Percentiles rank a stretch among this genome's conserved stretches.
Conservation (phyloP, 2,329 filamentous ascomycete species). For the Chaetothyriales sp. region DNA sequence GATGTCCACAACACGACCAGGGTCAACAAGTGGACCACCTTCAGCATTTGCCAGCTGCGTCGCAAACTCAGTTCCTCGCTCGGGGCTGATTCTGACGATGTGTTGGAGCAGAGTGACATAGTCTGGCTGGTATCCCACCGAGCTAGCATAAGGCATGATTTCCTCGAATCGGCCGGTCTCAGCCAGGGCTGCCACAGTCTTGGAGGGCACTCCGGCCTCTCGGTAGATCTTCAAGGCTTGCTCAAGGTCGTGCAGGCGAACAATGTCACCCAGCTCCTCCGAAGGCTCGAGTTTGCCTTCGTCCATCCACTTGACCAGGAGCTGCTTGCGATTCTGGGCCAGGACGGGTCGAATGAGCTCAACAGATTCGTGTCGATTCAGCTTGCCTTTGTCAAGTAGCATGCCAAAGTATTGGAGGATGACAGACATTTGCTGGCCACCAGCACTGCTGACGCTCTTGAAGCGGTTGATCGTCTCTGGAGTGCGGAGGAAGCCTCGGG, state of each 20-base stretch:
- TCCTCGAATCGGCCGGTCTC: conserved; percentile 95
- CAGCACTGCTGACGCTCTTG: conserved; percentile 60
- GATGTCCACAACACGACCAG: conserved; percentile 89
- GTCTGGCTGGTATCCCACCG: conserved; percentile 83
- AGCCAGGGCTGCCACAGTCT: conserved; percentile 87
- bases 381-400: conserved; percentile 80
- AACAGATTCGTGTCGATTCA: conserved; percentile 87
- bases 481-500: conserved; percentile 85
- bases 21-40: conserved; percentile 71
- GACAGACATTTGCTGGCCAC: conserved; percentile 61
- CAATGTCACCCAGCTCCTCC: conserved; percentile 88
- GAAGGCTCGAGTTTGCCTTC: conserved; percentile 94
- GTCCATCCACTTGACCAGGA: conserved; percentile 94
- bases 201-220: conserved; percentile 76
- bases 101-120: conserved; percentile 85
- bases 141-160: conserved; percentile 78
- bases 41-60: conserved; percentile 83
- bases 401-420: conserved; percentile 97
- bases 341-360: conserved; percentile 88
- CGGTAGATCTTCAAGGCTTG: conserved; percentile 81
- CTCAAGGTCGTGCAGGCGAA: conserved; percentile 75
- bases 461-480: conserved; percentile 91
- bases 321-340: conserved; percentile 81
- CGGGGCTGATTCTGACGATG: conserved; percentile 76
- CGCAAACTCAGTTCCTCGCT: conserved; percentile 90